These are phyloP conservation scores for Gaertneriomyces semiglobifer DNA, from an alignment of 192 early-diverging fungal species.

Conservation along the genomic window DNA sequence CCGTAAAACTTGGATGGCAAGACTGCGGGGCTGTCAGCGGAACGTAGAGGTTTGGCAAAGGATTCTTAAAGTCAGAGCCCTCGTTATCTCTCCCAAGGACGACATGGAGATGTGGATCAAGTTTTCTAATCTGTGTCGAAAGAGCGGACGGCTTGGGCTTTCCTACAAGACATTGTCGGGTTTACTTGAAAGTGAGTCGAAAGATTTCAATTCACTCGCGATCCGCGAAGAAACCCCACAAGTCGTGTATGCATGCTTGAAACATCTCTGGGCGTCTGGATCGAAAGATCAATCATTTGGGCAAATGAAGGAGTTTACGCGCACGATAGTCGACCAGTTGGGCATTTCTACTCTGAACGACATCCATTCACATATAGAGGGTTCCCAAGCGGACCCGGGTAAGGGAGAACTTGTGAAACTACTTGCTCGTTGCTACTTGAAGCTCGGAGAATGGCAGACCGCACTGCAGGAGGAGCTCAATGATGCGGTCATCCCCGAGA, in stretches of 20 bases:
- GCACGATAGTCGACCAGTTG: slow-evolving; percentile 62
- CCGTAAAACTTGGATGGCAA: slow-evolving; percentile 82
- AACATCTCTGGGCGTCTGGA: slow-evolving; percentile 81
- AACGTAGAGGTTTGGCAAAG: slow-evolving; percentile 96
- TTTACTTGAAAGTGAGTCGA: slow-evolving; percentile 60
- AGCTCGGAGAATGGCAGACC: slow-evolving; percentile 92
- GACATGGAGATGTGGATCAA: slow-evolving; percentile 97
- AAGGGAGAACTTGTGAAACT: slow-evolving; percentile 41
- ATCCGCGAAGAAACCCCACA: slow-evolving; percentile 54
- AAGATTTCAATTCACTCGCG: slow-evolving; percentile 45
- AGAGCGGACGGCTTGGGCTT: slow-evolving; percentile 75
- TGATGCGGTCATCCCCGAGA: slow-evolving; percentile 62
- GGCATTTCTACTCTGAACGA: slow-evolving; percentile 54
- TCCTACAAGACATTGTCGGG: slow-evolving; percentile 74
- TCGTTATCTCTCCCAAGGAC: slow-evolving; percentile 85
- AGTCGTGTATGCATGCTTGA: slow-evolving; percentile 88
- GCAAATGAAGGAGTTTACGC: slow-evolving; percentile 75
- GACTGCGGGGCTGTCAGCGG: slow-evolving; percentile 81
- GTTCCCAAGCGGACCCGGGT: slow-evolving; percentile 32
- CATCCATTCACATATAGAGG: slow-evolving; percentile 41
- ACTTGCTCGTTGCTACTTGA: slow-evolving; percentile 74
- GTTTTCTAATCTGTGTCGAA: slow-evolving; percentile 91
- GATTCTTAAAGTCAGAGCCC: slow-evolving; percentile 78
- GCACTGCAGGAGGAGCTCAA: slow-evolving; percentile 56
- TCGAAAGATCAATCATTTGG: slow-evolving; percentile 63